These are phyloP conservation scores for Sisymbrium irio DNA, from an alignment of 345 rosid genomes.

Conservation along the genomic window DNA sequence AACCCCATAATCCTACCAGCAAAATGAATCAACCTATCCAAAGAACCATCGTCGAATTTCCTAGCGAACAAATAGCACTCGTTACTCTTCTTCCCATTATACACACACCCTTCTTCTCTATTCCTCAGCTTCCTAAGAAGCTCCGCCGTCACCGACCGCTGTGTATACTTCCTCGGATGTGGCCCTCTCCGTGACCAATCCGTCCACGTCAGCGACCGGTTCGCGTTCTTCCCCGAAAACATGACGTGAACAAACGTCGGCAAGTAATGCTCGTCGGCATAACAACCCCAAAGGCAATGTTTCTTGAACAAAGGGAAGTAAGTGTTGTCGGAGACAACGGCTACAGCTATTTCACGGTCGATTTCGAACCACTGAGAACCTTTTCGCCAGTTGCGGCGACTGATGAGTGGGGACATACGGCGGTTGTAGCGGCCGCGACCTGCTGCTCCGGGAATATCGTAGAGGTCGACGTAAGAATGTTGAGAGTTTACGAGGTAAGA, in stretches of 20 bases:
- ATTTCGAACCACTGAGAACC: conserved; percentile 93
- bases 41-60: conserved; percentile 53
- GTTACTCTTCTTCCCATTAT: conserved; percentile 47
- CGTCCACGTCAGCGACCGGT: conserved; percentile 66
- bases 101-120: conserved; percentile 39
- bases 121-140: conserved; percentile 55
- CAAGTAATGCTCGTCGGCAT: conserved; percentile 74
- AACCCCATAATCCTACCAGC: conserved; percentile 52
- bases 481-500: conserved; percentile 51
- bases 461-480: conserved; percentile 45
- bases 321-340: conserved; percentile 52
- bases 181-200: conserved; percentile 85
- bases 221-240: conserved; percentile 48
- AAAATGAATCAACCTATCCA: conserved; percentile 50
- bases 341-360: conserved; percentile 59
- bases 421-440: conserved; percentile 70
- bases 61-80: conserved; percentile 83
- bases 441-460: conserved; percentile 50
- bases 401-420: conserved; percentile 49
- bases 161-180: conserved; percentile 55
- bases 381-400: conserved; percentile 59
- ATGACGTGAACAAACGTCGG: conserved; percentile 56
- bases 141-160: conserved; percentile 43
- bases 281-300: conserved; percentile 49
- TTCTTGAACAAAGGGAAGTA: conserved; percentile 45